These are phyloP conservation scores for Teunomyces stri DNA, from an alignment of 805 yeast genomes.

Conservation along the genomic window DNA sequence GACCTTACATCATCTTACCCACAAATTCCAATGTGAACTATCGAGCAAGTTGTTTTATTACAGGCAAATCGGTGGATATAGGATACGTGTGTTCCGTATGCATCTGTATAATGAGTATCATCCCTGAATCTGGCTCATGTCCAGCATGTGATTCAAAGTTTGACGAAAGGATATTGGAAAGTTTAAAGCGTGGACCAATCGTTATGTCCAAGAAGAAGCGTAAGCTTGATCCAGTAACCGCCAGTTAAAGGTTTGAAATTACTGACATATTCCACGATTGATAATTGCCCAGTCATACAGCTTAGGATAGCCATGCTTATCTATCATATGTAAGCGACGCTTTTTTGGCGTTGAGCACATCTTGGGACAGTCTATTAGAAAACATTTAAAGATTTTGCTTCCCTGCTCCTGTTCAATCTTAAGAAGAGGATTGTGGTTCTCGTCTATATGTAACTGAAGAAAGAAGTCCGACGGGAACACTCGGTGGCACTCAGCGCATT, in stretches of 20 bases:
- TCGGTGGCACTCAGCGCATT: conserved; percentile 33
- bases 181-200: conserved; percentile 60
- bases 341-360: conserved; percentile 36
- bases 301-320: conserved; percentile 49
- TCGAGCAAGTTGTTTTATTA: conserved; percentile 88
- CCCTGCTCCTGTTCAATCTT: conserved; percentile 36
- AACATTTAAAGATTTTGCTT: conserved; percentile 42
- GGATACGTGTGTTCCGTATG: conserved; percentile 97
- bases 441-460: conserved; percentile 49
- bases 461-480: conserved; percentile 43
- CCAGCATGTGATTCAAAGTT: conserved; percentile 85
- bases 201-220: conserved; percentile 39
- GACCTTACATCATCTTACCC: conserved; percentile 76
- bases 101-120: conserved; percentile 68
- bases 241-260: neutral
- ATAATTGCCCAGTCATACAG: conserved; percentile 29
- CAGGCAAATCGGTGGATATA: conserved; percentile 86
- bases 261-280: conserved; percentile 22
- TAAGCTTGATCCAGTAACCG: conserved; percentile 14
- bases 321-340: conserved; percentile 48
- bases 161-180: conserved; percentile 59
- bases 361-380: conserved; percentile 39
- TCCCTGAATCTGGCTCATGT: conserved; percentile 68
- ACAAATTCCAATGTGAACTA: conserved; percentile 86
- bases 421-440: conserved; percentile 51